These are phyloP conservation scores for Candida sithepensis DNA, from an alignment of 805 yeast genomes.

Conservation along the genomic window DNA sequence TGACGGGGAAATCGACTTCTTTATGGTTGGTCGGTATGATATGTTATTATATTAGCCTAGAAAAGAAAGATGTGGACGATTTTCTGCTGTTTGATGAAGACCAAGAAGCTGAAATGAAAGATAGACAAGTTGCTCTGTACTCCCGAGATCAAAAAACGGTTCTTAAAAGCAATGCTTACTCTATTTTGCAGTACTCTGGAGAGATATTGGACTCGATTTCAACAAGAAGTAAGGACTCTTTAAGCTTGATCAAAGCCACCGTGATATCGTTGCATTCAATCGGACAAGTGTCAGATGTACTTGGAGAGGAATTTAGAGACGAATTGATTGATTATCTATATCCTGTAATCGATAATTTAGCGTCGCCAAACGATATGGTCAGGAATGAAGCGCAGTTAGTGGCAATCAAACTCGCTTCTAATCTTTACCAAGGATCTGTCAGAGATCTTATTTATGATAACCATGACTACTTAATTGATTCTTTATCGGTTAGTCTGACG, in stretches of 20 bases:
- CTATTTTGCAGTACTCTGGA: conserved; percentile 38
- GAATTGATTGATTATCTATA: conserved; percentile 70
- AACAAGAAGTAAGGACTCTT: conserved; percentile 11
- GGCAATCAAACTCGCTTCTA: conserved; percentile 44
- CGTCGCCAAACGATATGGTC: conserved; percentile 45
- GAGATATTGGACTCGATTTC: conserved; percentile 37
- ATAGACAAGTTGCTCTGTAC: too few relatives aligned
- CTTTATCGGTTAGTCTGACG: conserved; percentile 66
- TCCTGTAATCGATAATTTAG: conserved; percentile 69
- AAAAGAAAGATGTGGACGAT: conserved; percentile 16
- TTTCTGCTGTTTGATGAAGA: conserved; percentile 20
- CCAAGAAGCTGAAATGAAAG: too few relatives aligned
- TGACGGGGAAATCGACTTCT: conserved; percentile 23
- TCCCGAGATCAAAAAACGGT: too few relatives aligned
- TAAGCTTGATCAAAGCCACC: conserved; percentile 10
- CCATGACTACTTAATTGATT: conserved; percentile 76
- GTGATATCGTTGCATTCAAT: conserved; percentile 45
- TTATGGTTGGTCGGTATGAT: conserved; percentile 39
- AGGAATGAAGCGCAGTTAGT: conserved; percentile 53
- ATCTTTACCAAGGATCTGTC: conserved; percentile 56
- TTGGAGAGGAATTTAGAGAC: conserved; percentile 40
- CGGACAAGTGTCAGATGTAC: conserved; percentile 25
- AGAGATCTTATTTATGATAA: conserved; percentile 56
- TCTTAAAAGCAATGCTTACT: conserved; percentile 25
- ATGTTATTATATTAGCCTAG: conserved; percentile 6